Percentiles rank a stretch among this genome's conserved stretches.
Evolutionary conservation across 2,329 filamentous ascomycete genomes (phyloP).

Genomic region (Calonectria naviculata): DNA sequence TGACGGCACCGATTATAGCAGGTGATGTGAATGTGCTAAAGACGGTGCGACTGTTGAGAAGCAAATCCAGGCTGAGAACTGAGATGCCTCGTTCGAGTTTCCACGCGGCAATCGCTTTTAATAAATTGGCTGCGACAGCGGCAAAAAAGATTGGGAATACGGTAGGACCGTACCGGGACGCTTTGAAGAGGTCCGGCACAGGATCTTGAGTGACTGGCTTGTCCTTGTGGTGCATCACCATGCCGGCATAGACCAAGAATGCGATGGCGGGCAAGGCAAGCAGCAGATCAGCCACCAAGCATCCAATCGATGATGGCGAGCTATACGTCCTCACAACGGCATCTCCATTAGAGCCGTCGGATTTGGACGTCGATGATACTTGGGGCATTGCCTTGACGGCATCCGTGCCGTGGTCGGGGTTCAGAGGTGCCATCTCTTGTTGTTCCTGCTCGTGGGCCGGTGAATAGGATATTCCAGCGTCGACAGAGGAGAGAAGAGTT

Average conservation of each 20-base stretch:
- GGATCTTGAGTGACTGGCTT: background rate
- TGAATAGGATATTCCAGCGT: background rate
- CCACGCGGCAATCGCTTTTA: constrained; percentile 9
- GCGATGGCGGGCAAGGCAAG: constrained; percentile 3
- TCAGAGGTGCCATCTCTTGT: background rate
- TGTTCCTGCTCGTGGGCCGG: background rate
- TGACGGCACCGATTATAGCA: background rate
- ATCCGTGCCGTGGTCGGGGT: no score
- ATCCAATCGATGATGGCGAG: background rate
- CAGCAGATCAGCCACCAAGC: background rate
- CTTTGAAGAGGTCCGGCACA: background rate
- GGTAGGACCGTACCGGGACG: constrained; percentile 8
- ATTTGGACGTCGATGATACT: background rate
- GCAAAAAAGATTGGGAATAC: constrained; percentile 17
- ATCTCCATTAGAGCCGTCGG: background rate
- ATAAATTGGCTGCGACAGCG: constrained; percentile 12
- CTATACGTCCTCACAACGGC: no score
- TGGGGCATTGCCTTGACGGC: background rate
- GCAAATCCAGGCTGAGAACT: constrained; percentile 10
- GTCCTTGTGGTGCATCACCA: background rate
- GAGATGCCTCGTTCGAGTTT: constrained; percentile 14
- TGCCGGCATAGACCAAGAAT: constrained; percentile 8
- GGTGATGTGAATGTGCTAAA: constrained; percentile 12
- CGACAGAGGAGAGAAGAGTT: background rate
- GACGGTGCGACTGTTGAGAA: constrained; percentile 15